These are phyloP conservation scores for Haplosporangium sp. DNA, from an alignment of 371 early-diverging fungal genomes.

Conservation along the genomic window DNA sequence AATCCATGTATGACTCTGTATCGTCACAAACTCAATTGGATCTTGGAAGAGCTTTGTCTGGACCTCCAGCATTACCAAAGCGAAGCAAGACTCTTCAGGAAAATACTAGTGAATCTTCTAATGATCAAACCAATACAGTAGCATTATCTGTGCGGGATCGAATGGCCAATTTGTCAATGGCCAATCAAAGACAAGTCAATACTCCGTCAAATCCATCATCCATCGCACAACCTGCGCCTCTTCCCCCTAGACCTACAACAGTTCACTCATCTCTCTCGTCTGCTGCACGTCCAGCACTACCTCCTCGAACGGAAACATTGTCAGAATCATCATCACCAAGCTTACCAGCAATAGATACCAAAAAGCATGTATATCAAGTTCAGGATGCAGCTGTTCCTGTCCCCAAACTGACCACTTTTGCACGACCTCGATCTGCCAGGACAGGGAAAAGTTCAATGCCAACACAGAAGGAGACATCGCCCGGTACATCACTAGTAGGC, in stretches of 20 bases:
- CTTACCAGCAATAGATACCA: not conserved
- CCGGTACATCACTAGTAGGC: not conserved
- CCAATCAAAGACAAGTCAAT: slow-evolving; percentile 14
- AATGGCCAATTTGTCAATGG: slow-evolving; percentile 42
- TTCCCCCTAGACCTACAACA: slow-evolving; percentile 14
- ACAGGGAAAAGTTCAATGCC: slow-evolving; percentile 26
- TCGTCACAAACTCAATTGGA: not conserved
- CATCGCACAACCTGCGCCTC: not conserved
- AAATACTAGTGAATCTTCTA: not conserved
- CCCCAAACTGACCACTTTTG: slow-evolving; percentile 48
- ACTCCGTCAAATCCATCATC: not conserved
- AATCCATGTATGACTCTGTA: slow-evolving; percentile 16
- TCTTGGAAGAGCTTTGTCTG: not conserved
- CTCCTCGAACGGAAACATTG: slow-evolving; percentile 23
- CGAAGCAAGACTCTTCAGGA: slow-evolving; percentile 25
- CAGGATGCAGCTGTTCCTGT: slow-evolving; percentile 36
- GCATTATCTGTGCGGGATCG: slow-evolving; percentile 38
- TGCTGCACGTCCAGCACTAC: slow-evolving; percentile 27
- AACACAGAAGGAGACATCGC: slow-evolving; percentile 4
- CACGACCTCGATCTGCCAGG: slow-evolving; percentile 50
- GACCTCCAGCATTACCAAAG: slow-evolving; percentile 40
- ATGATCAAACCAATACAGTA: not conserved
- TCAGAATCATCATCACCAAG: slow-evolving; percentile 3
- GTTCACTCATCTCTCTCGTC: slow-evolving; percentile 18
- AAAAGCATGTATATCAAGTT: slow-evolving; percentile 19